Conservation (phyloP, 148 eudicot genomes). For the Fagopyrum tataricum region DNA sequence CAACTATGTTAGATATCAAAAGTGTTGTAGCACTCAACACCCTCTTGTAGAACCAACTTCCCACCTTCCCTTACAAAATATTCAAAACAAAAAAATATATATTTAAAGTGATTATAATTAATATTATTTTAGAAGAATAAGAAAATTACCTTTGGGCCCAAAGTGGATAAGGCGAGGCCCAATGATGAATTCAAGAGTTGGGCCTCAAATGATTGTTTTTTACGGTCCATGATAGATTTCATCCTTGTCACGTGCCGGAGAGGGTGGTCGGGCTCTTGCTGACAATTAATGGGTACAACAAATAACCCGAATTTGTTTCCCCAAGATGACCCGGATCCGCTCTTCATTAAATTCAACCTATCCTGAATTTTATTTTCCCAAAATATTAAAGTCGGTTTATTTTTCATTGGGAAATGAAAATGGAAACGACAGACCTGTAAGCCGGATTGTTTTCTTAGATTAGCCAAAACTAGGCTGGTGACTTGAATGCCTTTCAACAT, state of each 20-base stretch:
- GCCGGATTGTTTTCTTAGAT: constrained; percentile 18
- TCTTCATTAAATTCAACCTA: background rate
- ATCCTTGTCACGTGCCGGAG: constrained; percentile 23
- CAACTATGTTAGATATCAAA: constrained; percentile 30
- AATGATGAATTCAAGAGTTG: constrained; percentile 9
- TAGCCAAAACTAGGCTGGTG: constrained; percentile 18
- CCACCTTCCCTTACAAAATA: constrained; percentile 14
- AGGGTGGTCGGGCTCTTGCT: constrained; percentile 14
- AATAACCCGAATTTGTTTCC: constrained; percentile 31
- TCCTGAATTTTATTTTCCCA: background rate
- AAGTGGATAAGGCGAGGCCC: background rate
- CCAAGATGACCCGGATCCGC: constrained; percentile 19
- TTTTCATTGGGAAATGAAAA: background rate
- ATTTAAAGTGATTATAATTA: background rate
- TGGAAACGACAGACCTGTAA: constrained; percentile 15
- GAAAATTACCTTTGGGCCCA: constrained; percentile 26
- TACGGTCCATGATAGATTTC: constrained; percentile 28
- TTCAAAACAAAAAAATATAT: background rate
- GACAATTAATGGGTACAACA: constrained; percentile 19
- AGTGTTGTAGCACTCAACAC: constrained; percentile 20
- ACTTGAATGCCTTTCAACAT: constrained; percentile 18
- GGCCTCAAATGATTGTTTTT: constrained; percentile 31
- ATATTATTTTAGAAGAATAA: background rate
- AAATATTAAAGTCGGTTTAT: background rate
- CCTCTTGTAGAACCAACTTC: constrained; percentile 20